Conservation (phyloP, 495 filamentous ascomycete genomes). For the Tuber melanosporum region DNA sequence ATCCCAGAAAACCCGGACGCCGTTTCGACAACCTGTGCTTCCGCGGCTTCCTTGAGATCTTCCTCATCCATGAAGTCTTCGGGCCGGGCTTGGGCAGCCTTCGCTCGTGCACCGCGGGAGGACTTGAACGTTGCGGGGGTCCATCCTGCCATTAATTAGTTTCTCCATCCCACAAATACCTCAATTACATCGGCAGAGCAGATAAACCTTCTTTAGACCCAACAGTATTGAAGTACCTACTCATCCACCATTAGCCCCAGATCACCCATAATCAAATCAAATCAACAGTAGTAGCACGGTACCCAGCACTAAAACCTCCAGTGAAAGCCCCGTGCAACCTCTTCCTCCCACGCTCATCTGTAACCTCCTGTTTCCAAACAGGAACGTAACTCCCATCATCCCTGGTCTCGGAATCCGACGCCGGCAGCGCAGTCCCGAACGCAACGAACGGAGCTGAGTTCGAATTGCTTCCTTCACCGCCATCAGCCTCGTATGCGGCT, state of each 20-base stretch:
- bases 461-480: slow-evolving; percentile 46
- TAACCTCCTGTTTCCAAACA: slow-evolving; percentile 95
- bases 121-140: slow-evolving; percentile 85
- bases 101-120: slow-evolving; percentile 70
- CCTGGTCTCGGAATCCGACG: slow-evolving; percentile 66
- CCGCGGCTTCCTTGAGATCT: slow-evolving; percentile 80
- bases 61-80: slow-evolving; percentile 99
- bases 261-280: not conserved
- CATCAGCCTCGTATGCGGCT: slow-evolving; percentile 68
- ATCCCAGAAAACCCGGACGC: slow-evolving; percentile 66
- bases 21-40: slow-evolving; percentile 66
- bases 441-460: slow-evolving; percentile 72
- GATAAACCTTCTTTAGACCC: slow-evolving; percentile 77
- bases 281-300: slow-evolving; percentile 41
- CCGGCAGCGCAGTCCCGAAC: slow-evolving; percentile 81
- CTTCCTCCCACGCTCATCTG: slow-evolving; percentile 85
- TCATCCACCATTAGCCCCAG: slow-evolving; percentile 18
- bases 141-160: slow-evolving; percentile 53
- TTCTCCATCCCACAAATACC: slow-evolving; percentile 7
- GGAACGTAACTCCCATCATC: slow-evolving; percentile 94
- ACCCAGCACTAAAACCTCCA: slow-evolving; percentile 94
- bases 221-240: slow-evolving; percentile 92
- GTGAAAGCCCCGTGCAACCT: slow-evolving; percentile 94
- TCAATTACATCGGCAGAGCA: not conserved
- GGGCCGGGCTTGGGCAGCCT: slow-evolving; percentile 57